A percentile compares a stretch with the other conserved stretches of the same genome.
Evolutionary conservation across 805 yeast genomes (phyloP).

Genomic region (Schwanniomyces vanrijiae): DNA sequence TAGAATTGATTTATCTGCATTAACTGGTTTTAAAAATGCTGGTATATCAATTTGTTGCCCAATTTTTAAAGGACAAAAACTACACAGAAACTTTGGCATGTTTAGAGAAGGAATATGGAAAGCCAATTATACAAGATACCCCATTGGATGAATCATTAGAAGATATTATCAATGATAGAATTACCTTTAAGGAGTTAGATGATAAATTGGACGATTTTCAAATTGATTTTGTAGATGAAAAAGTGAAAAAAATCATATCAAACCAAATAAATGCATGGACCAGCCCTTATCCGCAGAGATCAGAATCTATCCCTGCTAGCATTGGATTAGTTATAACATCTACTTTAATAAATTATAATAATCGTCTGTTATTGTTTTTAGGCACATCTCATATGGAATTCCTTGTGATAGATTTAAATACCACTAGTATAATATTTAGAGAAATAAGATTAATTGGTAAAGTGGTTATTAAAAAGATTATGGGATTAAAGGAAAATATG

Average conservation of each 20-base stretch:
- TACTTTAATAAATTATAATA: constrained; percentile 10
- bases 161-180: constrained; percentile 39
- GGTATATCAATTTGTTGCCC: constrained; percentile 49
- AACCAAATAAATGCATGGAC: constrained; percentile 26
- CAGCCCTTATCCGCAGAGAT: constrained; percentile 27
- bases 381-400: constrained; percentile 20
- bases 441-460: constrained; percentile 16
- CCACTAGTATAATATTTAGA: constrained; percentile 18
- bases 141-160: constrained; percentile 34
- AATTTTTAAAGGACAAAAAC: constrained; percentile 54
- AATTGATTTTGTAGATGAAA: constrained; percentile 8
- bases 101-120: constrained; percentile 49
- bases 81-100: constrained; percentile 44
- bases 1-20: background rate
- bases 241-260: constrained; percentile 9
- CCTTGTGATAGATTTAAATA: constrained; percentile 14
- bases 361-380: constrained; percentile 10
- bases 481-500: constrained; percentile 20
- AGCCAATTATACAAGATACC: constrained; percentile 20
- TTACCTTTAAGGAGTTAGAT: constrained; percentile 22
- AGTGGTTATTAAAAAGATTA: constrained; percentile 36
- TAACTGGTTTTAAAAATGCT: constrained; percentile 10
- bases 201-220: constrained; percentile 5
- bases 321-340: constrained; percentile 27
- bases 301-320: constrained; percentile 6